A percentile compares a stretch with the other conserved stretches of the same genome.
Evolutionary conservation across 2,329 filamentous ascomycete genomes (phyloP).

Genomic region (Metarhizium robertsii): DNA sequence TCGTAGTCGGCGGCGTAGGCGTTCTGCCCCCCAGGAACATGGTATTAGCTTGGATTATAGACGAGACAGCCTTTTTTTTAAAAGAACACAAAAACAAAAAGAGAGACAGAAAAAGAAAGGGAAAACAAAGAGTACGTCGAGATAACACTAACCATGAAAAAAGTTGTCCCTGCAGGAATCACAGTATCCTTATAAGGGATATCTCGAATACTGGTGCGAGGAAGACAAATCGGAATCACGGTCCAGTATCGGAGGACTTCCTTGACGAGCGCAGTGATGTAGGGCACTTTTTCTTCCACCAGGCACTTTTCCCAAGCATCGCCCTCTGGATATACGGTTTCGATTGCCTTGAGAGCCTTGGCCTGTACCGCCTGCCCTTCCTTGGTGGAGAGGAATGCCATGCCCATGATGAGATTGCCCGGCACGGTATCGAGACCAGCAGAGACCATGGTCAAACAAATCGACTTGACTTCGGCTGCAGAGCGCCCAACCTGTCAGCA

Average conservation of each 20-base stretch:
- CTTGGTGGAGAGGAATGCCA: conserved; percentile 62
- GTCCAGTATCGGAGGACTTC: conserved; percentile 72
- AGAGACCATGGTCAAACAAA: conserved; percentile 74
- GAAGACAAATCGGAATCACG: conserved; percentile 71
- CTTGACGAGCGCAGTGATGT: conserved; percentile 69
- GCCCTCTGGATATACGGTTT: conserved; percentile 59
- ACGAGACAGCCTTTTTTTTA: neutral
- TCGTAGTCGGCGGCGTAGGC: conserved; percentile 71
- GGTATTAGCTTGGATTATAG: neutral
- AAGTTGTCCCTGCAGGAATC: conserved; percentile 68
- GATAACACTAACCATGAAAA: conserved; percentile 54
- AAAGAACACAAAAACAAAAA: too few species aligned
- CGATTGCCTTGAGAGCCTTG: conserved; percentile 60
- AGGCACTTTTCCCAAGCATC: conserved; percentile 71
- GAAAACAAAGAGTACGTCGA: neutral
- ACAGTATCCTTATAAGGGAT: conserved; percentile 57
- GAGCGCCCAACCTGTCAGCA: neutral
- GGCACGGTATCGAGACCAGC: conserved; percentile 76
- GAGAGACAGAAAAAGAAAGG: too few species aligned
- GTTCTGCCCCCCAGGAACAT: conserved; percentile 34
- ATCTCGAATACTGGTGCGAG: conserved; percentile 61
- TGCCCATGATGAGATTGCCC: conserved; percentile 69
- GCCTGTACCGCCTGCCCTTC: conserved; percentile 62
- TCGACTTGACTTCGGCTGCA: conserved; percentile 65
- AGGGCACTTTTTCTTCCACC: conserved; percentile 65